A percentile compares a stretch with the other conserved stretches of the same genome.
Conservation (phyloP, 2,329 filamentous ascomycete species). For the Orbilia javanica region DNA sequence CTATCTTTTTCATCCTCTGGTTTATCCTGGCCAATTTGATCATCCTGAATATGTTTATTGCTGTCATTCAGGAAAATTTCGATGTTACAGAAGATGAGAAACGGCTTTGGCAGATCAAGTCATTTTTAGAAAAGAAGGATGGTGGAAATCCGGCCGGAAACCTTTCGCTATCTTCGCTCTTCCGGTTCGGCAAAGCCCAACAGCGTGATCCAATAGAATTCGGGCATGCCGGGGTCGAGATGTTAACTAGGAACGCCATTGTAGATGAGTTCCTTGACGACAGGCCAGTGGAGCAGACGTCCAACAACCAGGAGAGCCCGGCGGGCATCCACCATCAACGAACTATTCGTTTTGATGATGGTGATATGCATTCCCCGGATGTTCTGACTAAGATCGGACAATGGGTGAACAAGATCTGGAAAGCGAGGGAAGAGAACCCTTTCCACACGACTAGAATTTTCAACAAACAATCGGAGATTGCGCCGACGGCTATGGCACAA, state of each 20-base stretch:
- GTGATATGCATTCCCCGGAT: slow-evolving; percentile 60
- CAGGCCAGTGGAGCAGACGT: slow-evolving; percentile 64
- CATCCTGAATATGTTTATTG: slow-evolving; percentile 99
- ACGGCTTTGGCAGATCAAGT: slow-evolving; percentile 93
- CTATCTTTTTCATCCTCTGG: slow-evolving; percentile 91
- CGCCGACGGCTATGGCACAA: slow-evolving; percentile 75
- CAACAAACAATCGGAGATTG: slow-evolving; percentile 60
- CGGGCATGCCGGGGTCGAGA: slow-evolving; percentile 92
- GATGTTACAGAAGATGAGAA: slow-evolving; percentile 99
- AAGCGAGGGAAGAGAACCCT: slow-evolving; percentile 81
- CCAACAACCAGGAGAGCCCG: not conserved
- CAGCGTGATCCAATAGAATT: slow-evolving; percentile 89
- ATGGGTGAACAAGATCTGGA: slow-evolving; percentile 58
- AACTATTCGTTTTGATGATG: slow-evolving; percentile 63
- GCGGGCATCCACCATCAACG: slow-evolving; percentile 56
- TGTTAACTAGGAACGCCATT: slow-evolving; percentile 95
- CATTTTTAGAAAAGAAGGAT: slow-evolving; percentile 92
- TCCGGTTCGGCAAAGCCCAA: slow-evolving; percentile 73
- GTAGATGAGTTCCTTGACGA: slow-evolving; percentile 93
- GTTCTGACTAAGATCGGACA: slow-evolving; percentile 49
- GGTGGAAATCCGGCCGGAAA: slow-evolving; percentile 76
- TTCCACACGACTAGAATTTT: slow-evolving; percentile 86
- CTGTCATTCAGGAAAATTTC: slow-evolving; percentile 99
- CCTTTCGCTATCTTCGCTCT: slow-evolving; percentile 79
- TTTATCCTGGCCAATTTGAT: slow-evolving; percentile 96